Conservation (phyloP, 2,329 filamentous ascomycete species). For the Diplodia seriata region DNA sequence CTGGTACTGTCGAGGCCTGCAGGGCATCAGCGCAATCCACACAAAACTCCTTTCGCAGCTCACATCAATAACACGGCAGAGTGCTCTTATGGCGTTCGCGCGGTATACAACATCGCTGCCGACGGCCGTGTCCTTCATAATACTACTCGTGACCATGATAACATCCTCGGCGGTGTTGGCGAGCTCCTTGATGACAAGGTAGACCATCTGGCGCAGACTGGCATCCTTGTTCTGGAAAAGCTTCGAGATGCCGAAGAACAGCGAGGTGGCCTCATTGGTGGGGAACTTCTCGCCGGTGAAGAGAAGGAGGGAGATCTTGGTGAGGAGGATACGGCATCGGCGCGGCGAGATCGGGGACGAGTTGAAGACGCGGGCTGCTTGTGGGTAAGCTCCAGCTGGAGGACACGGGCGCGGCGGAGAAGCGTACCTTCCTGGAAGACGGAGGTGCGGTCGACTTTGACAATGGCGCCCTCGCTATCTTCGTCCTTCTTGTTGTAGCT, state of each 20-base stretch:
- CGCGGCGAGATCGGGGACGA: conserved; percentile 94
- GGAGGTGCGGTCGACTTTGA: conserved; percentile 96
- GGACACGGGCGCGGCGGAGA: conserved; percentile 41
- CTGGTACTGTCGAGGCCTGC: conserved; percentile 91
- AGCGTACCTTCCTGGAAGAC: conserved; percentile 95
- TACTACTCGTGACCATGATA: conserved; percentile 99
- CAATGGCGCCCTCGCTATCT: conserved; percentile 89
- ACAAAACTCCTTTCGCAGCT: conserved; percentile 43
- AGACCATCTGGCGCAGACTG: conserved; percentile 97
- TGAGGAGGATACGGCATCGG: conserved; percentile 96
- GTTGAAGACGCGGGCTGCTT: conserved; percentile 92
- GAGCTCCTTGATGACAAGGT: conserved; percentile 97
- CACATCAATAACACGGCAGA: conserved; percentile 97
- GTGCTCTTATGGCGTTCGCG: conserved; percentile 92
- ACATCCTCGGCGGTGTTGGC: conserved; percentile 96
- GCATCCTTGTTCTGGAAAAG: conserved; percentile 99
- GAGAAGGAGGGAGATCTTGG: conserved; percentile 94
- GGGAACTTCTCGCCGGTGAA: conserved; percentile 98
- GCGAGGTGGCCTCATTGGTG: conserved; percentile 93
- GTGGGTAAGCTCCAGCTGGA: conserved; percentile 43
- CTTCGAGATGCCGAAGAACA: conserved; percentile 98
- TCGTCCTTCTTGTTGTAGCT: conserved; percentile 99
- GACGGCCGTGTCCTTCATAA: conserved; percentile 99
- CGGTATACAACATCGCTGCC: conserved; percentile 93
- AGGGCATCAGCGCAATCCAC: conserved; percentile 34